phyloP scores from a whole-genome alignment of 2,329 filamentous ascomycete species.

The Hypoxylon sp. region DNA sequence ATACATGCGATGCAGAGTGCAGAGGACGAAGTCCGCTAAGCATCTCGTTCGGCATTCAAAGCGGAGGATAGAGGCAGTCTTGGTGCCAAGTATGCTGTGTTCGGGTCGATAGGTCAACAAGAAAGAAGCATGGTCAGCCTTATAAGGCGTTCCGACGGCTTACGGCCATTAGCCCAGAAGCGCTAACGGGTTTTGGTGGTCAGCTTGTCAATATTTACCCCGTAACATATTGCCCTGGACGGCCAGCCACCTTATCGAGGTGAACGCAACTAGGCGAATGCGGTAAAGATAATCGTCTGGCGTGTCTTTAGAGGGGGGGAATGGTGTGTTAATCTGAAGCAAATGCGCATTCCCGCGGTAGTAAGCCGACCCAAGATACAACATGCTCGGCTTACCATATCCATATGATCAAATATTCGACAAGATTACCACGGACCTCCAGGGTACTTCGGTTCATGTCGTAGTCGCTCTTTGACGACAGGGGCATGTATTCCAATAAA shows the following conservation, averaged over 20 bases:
- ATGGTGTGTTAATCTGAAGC: slow-evolving; percentile 29
- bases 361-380: slow-evolving; percentile 40
- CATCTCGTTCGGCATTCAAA: slow-evolving; percentile 5
- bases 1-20: slow-evolving; percentile 3
- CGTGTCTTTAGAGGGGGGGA: slow-evolving; percentile 24
- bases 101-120: slow-evolving; percentile 1
- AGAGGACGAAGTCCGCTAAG: slow-evolving; percentile 8
- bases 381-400: slow-evolving; percentile 33
- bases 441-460: slow-evolving; percentile 25
- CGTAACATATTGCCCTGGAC: slow-evolving; percentile 16
- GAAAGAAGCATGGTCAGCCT: slow-evolving; percentile 33
- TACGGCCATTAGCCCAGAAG: slow-evolving; percentile 16
- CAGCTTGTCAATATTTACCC: slow-evolving; percentile 34
- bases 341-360: slow-evolving; percentile 37
- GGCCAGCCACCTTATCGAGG: slow-evolving; percentile 11
- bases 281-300: slow-evolving; percentile 20
- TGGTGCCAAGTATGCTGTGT: slow-evolving; percentile 5
- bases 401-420: slow-evolving; percentile 23
- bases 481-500: slow-evolving; percentile 14
- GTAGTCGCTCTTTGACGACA: slow-evolving; percentile 18
- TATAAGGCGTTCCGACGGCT: slow-evolving; percentile 20
- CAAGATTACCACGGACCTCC: slow-evolving; percentile 17
- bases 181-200: slow-evolving; percentile 23
- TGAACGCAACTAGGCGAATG: slow-evolving; percentile 30
- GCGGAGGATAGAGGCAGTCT: background rate